These are phyloP conservation scores for Thymus mandschuricus DNA, from an alignment of 257 asterid species.

Conservation along the genomic window DNA sequence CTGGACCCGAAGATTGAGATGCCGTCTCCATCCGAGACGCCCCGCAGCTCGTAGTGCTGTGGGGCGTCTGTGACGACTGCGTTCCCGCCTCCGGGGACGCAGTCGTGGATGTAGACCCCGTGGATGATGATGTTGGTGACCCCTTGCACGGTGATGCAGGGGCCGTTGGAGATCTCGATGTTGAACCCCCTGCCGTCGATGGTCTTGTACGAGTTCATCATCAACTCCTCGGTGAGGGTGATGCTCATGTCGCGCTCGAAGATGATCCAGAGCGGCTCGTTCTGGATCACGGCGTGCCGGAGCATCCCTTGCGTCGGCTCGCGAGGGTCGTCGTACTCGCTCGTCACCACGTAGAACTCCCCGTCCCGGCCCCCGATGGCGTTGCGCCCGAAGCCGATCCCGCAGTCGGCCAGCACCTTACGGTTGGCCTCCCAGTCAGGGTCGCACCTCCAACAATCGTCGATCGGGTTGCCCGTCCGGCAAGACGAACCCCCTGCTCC, in stretches of 20 bases:
- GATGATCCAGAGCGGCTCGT: slow-evolving; percentile 73
- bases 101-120: slow-evolving; percentile 60
- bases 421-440: slow-evolving; percentile 72
- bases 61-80: slow-evolving; percentile 54
- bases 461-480: slow-evolving; percentile 65
- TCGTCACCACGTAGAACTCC: slow-evolving; percentile 55
- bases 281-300: slow-evolving; percentile 66
- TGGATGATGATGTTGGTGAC: slow-evolving; percentile 64
- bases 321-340: slow-evolving; percentile 51
- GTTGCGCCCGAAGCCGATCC: slow-evolving; percentile 61
- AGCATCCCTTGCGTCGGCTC: slow-evolving; percentile 66
- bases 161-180: slow-evolving; percentile 62
- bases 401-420: slow-evolving; percentile 62
- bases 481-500: slow-evolving; percentile 33
- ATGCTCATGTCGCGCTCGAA: slow-evolving; percentile 63
- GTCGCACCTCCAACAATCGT: slow-evolving; percentile 76
- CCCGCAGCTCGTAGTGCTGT: slow-evolving; percentile 51
- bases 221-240: slow-evolving; percentile 47
- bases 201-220: slow-evolving; percentile 76
- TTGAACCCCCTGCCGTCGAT: slow-evolving; percentile 70
- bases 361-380: slow-evolving; percentile 74
- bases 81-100: slow-evolving; percentile 61
- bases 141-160: slow-evolving; percentile 61
- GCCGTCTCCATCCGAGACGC: slow-evolving; percentile 73
- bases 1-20: slow-evolving; percentile 58